phyloP scores from a whole-genome alignment of 306 rosid species.

The Dryas drummondii region DNA sequence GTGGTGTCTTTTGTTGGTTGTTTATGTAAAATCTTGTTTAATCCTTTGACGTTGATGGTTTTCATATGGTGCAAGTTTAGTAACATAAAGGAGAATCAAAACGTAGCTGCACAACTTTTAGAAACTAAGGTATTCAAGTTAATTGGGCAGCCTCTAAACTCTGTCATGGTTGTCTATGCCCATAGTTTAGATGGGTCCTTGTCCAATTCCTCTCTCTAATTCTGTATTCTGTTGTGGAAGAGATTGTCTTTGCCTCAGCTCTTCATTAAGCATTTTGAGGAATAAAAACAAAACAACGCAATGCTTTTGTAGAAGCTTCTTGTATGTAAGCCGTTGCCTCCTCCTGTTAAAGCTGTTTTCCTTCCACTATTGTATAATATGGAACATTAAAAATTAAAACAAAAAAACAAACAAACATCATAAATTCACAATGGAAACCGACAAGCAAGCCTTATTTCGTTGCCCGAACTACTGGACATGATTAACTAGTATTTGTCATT shows the following conservation, averaged over 20 bases:
- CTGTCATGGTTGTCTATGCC: no score
- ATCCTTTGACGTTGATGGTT: neutral
- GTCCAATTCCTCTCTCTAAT: no score
- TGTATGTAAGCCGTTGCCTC: constrained; percentile 64
- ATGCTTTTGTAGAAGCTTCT: constrained; percentile 48
- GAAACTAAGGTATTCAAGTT: neutral
- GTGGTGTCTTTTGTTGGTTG: neutral
- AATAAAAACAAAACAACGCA: constrained; percentile 15
- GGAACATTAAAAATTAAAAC: no score
- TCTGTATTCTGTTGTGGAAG: neutral
- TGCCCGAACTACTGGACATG: no score
- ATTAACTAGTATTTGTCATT: no score
- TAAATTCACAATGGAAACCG: no score
- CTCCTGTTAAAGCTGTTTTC: constrained; percentile 59
- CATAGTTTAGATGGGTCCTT: no score
- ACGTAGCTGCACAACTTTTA: neutral
- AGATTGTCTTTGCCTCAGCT: neutral
- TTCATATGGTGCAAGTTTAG: neutral
- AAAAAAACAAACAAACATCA: no score
- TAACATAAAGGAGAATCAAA: neutral
- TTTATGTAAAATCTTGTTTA: neutral
- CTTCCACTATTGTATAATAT: constrained; percentile 49
- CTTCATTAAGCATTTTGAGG: no score
- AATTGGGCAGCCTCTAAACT: neutral
- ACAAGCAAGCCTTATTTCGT: no score